phyloP scores from a whole-genome alignment of 768 basidiomycete species.

The Collybiopsis confluens region DNA sequence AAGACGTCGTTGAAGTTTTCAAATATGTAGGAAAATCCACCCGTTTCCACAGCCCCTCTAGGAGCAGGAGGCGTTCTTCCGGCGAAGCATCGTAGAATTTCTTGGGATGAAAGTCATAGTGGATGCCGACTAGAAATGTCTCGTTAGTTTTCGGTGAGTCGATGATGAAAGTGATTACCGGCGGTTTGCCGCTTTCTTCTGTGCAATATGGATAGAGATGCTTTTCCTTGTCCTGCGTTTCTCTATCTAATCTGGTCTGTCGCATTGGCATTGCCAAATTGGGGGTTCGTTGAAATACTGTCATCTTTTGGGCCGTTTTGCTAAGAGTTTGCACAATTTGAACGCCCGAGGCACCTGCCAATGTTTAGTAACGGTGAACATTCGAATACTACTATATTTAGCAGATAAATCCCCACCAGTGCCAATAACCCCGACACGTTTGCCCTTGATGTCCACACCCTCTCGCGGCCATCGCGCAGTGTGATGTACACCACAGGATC shows the following conservation, averaged over 20 bases:
- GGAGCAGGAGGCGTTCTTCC: slow-evolving; percentile 18
- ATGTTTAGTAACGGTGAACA: no score
- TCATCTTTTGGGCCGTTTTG: slow-evolving; percentile 16
- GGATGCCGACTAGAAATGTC: slow-evolving; percentile 14
- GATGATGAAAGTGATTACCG: no score
- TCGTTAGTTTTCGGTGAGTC: no score
- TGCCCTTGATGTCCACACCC: neutral
- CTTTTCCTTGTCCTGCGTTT: slow-evolving; percentile 12
- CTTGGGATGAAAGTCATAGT: slow-evolving; percentile 10
- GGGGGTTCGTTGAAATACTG: slow-evolving; percentile 25
- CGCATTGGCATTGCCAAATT: slow-evolving; percentile 21
- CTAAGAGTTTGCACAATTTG: neutral
- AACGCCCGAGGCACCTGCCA: slow-evolving; percentile 10
- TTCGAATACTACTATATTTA: no score
- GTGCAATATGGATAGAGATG: slow-evolving; percentile 19
- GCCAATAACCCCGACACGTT: slow-evolving; percentile 6
- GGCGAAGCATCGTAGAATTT: slow-evolving; percentile 12
- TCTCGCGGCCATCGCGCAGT: slow-evolving; percentile 4
- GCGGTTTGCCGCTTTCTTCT: no score
- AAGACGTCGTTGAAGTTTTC: slow-evolving; percentile 15
- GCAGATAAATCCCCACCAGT: slow-evolving; percentile 5
- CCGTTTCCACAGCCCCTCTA: slow-evolving; percentile 19
- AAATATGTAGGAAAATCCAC: slow-evolving; percentile 19
- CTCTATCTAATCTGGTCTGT: slow-evolving; percentile 12
- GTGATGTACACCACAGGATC: slow-evolving; percentile 1